Evolutionary conservation across 805 yeast species (phyloP).

Genomic region (Kockiozyma suomiensis): DNA sequence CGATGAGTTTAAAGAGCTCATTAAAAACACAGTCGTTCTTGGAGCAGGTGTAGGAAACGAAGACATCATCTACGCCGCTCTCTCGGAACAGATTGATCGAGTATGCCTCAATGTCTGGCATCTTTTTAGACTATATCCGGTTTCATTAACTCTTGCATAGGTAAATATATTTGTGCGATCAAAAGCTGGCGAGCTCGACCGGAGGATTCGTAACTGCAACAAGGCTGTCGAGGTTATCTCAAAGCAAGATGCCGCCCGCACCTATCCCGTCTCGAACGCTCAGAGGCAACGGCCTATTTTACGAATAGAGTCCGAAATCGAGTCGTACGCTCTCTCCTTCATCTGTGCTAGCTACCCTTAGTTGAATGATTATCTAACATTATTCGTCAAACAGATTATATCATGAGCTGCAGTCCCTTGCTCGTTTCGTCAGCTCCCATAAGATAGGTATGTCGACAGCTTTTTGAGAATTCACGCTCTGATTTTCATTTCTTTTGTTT

Average conservation of each 20-base stretch:
- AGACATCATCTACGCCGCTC: conserved; percentile 46
- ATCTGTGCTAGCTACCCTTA: neutral
- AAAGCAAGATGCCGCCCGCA: conserved; percentile 31
- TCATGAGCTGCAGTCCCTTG: conserved; percentile 60
- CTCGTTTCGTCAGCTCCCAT: conserved; percentile 73
- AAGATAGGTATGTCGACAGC: conserved; percentile 54
- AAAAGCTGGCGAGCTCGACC: conserved; percentile 68
- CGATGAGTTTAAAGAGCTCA: conserved; percentile 68
- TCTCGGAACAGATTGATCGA: conserved; percentile 62
- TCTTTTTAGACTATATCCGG: too few species aligned
- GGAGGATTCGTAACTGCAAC: conserved; percentile 50
- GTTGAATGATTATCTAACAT: too few species aligned
- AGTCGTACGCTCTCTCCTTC: conserved; percentile 12
- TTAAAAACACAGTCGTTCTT: conserved; percentile 57
- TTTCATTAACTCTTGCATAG: conserved; percentile 10
- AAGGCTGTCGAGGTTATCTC: conserved; percentile 43
- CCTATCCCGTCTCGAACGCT: conserved; percentile 27
- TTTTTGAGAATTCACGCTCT: conserved; percentile 34
- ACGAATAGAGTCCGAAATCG: conserved; percentile 28
- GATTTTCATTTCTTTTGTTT: neutral
- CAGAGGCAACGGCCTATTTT: conserved; percentile 27
- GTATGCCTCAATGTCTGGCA: conserved; percentile 44
- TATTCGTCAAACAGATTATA: conserved; percentile 43
- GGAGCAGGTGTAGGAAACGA: conserved; percentile 30
- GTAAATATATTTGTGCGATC: conserved; percentile 63